Percentiles rank a stretch among this genome's conserved stretches.
Conservation (phyloP, 1,284 basidiomycete species). For the Cutaneotrichosporon cavernicola region DNA sequence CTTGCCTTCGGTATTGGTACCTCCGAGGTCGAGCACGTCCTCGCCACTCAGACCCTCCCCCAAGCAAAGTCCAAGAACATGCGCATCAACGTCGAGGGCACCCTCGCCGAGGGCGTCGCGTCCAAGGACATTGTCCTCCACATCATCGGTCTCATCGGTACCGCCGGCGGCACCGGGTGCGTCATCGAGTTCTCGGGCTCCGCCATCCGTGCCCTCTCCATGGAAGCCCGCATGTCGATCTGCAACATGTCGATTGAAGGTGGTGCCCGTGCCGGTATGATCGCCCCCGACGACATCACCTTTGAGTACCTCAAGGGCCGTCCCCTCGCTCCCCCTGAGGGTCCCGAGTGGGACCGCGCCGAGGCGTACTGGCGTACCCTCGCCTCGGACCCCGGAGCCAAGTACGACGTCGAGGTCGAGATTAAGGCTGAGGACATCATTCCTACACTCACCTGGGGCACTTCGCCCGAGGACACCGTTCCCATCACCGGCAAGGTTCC, state of each 20-base stretch:
- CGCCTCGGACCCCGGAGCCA: constrained; percentile 79
- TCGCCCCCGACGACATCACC: constrained; percentile 89
- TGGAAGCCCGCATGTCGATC: constrained; percentile 95
- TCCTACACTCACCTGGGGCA: constrained; percentile 95
- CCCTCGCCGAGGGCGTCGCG: constrained; percentile 79
- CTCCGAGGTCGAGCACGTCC: constrained; percentile 94
- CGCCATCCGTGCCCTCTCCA: constrained; percentile 84
- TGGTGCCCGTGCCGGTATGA: constrained; percentile 91
- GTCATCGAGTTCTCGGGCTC: constrained; percentile 94
- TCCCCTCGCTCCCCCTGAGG: constrained; percentile 72
- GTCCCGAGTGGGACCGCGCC: constrained; percentile 85
- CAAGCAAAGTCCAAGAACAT: constrained; percentile 95
- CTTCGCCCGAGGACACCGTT: constrained; percentile 88
- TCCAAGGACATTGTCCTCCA: constrained; percentile 95
- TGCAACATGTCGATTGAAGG: constrained; percentile 99
- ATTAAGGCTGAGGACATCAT: constrained; percentile 85
- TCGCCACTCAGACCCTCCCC: constrained; percentile 89
- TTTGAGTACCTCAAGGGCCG: constrained; percentile 83
- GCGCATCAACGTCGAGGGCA: constrained; percentile 87
- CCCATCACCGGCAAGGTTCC: constrained; percentile 84
- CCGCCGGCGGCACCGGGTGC: constrained; percentile 87
- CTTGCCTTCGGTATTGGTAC: constrained; percentile 96
- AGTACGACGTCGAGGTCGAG: constrained; percentile 84
- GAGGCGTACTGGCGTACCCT: constrained; percentile 85
- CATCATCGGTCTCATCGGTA: constrained; percentile 91